These are phyloP conservation scores for Ceratobasidium sp. DNA, from an alignment of 1,284 basidiomycete genomes.

Conservation along the genomic window DNA sequence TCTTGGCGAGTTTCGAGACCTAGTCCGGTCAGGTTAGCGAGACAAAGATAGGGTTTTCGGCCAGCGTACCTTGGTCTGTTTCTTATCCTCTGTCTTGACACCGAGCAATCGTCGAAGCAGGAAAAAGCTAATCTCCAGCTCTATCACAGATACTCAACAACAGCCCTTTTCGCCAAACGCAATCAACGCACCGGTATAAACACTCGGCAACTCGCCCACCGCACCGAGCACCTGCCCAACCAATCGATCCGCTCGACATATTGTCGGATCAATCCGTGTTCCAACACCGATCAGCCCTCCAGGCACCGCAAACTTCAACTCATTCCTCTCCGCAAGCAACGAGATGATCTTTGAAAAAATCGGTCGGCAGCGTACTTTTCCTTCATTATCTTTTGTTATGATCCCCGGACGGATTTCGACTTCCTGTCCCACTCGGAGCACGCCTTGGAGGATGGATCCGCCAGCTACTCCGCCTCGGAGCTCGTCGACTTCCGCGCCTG, in stretches of 20 bases:
- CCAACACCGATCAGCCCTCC: slow-evolving; percentile 99
- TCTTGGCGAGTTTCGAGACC: slow-evolving; percentile 92
- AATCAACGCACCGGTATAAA: no score
- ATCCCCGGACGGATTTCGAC: slow-evolving; percentile 98
- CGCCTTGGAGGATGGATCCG: slow-evolving; percentile 94
- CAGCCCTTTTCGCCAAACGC: no score
- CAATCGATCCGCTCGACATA: slow-evolving; percentile 96
- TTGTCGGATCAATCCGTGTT: slow-evolving; percentile 95
- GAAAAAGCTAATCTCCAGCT: slow-evolving; percentile 93
- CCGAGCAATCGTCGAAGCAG: slow-evolving; percentile 94
- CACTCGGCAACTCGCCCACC: slow-evolving; percentile 92
- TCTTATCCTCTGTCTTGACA: slow-evolving; percentile 98
- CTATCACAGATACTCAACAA: slow-evolving; percentile 58
- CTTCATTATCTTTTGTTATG: slow-evolving; percentile 94
- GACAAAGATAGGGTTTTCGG: no score
- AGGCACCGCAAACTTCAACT: slow-evolving; percentile 95
- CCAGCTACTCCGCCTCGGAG: slow-evolving; percentile 98
- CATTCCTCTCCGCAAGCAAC: slow-evolving; percentile 94
- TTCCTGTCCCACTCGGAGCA: slow-evolving; percentile 91
- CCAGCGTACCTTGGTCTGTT: slow-evolving; percentile 93
- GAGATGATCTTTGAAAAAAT: slow-evolving; percentile 94
- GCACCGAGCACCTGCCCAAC: slow-evolving; percentile 97
- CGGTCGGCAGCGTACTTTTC: slow-evolving; percentile 92
- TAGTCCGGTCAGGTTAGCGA: slow-evolving; percentile 46
- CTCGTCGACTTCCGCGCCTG: slow-evolving; percentile 96